phyloP scores from a whole-genome alignment of 2,329 filamentous ascomycete species.

The Neospermospora avenae region DNA sequence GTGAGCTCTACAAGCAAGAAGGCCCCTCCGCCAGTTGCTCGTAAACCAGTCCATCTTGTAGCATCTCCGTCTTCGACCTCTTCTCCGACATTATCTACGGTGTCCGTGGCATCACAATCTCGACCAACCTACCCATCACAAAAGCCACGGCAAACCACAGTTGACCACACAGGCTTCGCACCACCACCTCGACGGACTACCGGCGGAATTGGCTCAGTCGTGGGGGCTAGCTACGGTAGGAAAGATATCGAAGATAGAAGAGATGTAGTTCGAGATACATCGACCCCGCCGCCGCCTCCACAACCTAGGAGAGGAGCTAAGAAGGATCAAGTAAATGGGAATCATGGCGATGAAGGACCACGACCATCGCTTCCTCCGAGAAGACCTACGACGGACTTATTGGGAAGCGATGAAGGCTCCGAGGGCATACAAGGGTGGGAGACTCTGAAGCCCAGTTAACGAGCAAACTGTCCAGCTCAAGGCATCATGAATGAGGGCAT shows the following conservation, averaged over 20 bases:
- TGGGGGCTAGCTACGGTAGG: slow-evolving; percentile 9
- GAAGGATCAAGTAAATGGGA: slow-evolving; percentile 7
- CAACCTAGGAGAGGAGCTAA: slow-evolving; percentile 24
- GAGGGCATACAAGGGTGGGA: slow-evolving; percentile 29
- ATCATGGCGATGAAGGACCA: slow-evolving; percentile 18
- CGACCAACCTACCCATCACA: slow-evolving; percentile 12
- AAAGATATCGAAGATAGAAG: slow-evolving; percentile 14
- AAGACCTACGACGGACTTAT: slow-evolving; percentile 27
- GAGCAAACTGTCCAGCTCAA: neutral
- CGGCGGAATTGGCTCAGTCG: slow-evolving; percentile 1
- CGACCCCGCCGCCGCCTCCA: slow-evolving; percentile 27
- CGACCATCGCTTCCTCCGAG: slow-evolving; percentile 31
- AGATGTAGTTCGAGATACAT: neutral
- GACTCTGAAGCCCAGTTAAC: slow-evolving; percentile 27
- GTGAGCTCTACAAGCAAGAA: slow-evolving; percentile 31
- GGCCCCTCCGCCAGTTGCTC: slow-evolving; percentile 33
- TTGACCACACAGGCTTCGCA: slow-evolving; percentile 24
- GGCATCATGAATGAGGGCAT: slow-evolving; percentile 3
- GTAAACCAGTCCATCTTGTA: slow-evolving; percentile 35
- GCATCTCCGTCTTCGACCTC: slow-evolving; percentile 22
- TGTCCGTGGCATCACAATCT: slow-evolving; percentile 17
- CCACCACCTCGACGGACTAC: slow-evolving; percentile 27
- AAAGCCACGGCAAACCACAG: slow-evolving; percentile 11
- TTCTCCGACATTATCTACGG: slow-evolving; percentile 20
- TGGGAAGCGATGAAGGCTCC: slow-evolving; percentile 28